phyloP scores from a whole-genome alignment of 2,329 filamentous ascomycete genomes.

The Alternaria arborescens region DNA sequence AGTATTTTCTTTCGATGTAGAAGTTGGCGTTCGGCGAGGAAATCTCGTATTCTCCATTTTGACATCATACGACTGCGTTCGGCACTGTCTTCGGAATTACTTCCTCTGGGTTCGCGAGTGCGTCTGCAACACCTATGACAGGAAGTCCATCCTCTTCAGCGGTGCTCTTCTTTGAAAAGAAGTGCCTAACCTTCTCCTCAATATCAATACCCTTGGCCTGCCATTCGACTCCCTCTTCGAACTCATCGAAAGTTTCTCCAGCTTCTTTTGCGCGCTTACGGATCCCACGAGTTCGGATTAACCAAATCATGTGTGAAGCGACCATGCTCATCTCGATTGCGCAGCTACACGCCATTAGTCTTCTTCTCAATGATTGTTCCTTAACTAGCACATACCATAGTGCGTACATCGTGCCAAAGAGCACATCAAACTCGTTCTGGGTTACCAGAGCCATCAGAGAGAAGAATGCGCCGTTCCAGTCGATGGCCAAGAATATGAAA shows the following conservation, averaged over 20 bases:
- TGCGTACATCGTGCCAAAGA: slow-evolving; percentile 67
- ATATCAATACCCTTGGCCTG: slow-evolving; percentile 34
- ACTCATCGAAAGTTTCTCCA: slow-evolving; percentile 57
- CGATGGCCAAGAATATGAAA: slow-evolving; percentile 65
- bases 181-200: slow-evolving; percentile 15
- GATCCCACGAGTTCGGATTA: slow-evolving; percentile 60
- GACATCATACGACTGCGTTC: slow-evolving; percentile 26
- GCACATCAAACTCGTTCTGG: slow-evolving; percentile 65
- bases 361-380: neutral
- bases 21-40: neutral
- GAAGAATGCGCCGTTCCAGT: slow-evolving; percentile 68
- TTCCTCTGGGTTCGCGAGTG: neutral
- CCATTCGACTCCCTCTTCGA: slow-evolving; percentile 54
- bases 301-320: slow-evolving; percentile 64
- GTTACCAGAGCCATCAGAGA: slow-evolving; percentile 67
- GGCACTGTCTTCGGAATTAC: slow-evolving; percentile 21
- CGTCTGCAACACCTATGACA: neutral
- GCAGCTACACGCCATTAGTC: slow-evolving; percentile 37
- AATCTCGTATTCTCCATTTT: neutral
- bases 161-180: slow-evolving; percentile 8
- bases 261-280: slow-evolving; percentile 55
- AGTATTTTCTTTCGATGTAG: neutral
- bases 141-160: neutral
- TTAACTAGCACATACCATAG: slow-evolving; percentile 49
- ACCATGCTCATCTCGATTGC: slow-evolving; percentile 67